phyloP scores from a whole-genome alignment of 2,329 filamentous ascomycete species.

The Dactylellina haptotyla region DNA sequence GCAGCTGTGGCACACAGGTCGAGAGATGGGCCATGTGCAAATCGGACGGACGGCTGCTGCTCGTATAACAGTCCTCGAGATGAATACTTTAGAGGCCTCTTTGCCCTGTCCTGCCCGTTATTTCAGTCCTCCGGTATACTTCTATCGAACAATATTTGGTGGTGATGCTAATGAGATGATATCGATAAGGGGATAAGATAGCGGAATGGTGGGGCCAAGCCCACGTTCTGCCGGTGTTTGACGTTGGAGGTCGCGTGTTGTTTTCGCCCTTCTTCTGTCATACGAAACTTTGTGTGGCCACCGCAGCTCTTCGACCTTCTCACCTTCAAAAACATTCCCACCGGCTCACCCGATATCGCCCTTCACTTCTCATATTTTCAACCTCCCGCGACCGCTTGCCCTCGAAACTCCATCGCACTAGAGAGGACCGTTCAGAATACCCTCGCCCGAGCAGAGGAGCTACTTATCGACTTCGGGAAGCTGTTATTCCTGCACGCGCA shows the following conservation, averaged over 20 bases:
- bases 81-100: too few relatives aligned
- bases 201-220: not conserved
- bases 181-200: not conserved
- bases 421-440: not conserved
- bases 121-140: too few relatives aligned
- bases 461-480: slow-evolving; percentile 50
- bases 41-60: too few relatives aligned
- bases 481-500: slow-evolving; percentile 34
- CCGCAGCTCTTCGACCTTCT: slow-evolving; percentile 1
- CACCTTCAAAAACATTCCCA: not conserved
- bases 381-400: not conserved
- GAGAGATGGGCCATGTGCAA: too few relatives aligned
- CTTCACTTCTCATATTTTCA: slow-evolving; percentile 1
- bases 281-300: too few relatives aligned
- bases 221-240: too few relatives aligned
- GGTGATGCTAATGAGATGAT: too few relatives aligned
- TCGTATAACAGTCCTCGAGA: too few relatives aligned
- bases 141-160: too few relatives aligned
- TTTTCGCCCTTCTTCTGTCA: slow-evolving; percentile 7
- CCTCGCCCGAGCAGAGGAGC: slow-evolving; percentile 29
- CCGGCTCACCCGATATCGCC: slow-evolving; percentile 10
- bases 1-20: too few relatives aligned
- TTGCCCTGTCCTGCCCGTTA: too few relatives aligned
- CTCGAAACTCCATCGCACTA: slow-evolving; percentile 26
- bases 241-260: slow-evolving; percentile 54